A percentile compares a stretch with the other conserved stretches of the same genome.
phyloP scores from a whole-genome alignment of 208 protist species.

The Leishmania guyanensis region DNA sequence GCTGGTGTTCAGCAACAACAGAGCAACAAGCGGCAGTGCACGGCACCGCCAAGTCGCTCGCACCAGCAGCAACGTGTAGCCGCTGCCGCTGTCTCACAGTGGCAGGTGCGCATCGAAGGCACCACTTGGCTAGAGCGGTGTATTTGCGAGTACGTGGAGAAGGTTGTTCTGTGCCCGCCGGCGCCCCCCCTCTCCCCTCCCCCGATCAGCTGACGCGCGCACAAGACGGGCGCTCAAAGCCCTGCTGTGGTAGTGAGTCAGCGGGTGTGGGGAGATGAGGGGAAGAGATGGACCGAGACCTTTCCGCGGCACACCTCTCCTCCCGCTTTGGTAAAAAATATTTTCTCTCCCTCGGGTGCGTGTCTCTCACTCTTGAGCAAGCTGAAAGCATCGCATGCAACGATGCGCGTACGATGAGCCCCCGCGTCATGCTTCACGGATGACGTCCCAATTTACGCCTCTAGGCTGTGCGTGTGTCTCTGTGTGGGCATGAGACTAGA shows the following conservation, averaged over 20 bases:
- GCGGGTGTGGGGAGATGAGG: not conserved
- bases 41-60: not conserved
- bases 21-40: not conserved
- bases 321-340: not conserved
- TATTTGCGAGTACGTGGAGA: conserved; percentile 46
- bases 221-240: not conserved
- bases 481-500: not conserved
- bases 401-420: not conserved
- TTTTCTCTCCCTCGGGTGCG: not conserved
- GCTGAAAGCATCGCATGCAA: not conserved
- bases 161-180: conserved; percentile 20
- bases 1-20: not conserved
- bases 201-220: not conserved
- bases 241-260: not conserved
- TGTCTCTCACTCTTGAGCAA: not conserved
- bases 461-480: not conserved
- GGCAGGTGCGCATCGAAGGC: conserved; percentile 30
- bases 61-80: not conserved
- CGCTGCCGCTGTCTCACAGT: not conserved
- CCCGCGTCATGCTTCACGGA: not conserved
- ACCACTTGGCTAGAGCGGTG: conserved; percentile 55
- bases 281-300: not conserved
- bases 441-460: not conserved
- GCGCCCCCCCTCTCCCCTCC: not conserved
- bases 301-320: not conserved